Evolutionary conservation across 2,329 filamentous ascomycete species (phyloP), one percentile per base, ranked within the genome.

Genomic region (Hymenoscyphus albidus): DNA sequence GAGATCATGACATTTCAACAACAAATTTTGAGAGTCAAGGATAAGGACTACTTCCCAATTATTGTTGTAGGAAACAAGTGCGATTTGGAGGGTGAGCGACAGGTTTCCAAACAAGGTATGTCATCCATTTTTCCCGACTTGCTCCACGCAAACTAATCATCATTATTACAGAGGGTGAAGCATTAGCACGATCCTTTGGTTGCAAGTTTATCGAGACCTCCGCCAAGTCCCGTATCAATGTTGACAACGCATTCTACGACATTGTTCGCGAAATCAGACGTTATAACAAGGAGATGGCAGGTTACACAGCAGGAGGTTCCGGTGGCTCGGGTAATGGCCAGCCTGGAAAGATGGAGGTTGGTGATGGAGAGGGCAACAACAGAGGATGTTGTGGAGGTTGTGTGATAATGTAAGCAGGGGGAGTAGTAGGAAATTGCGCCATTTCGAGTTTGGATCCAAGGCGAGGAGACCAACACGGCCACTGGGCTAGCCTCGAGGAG

Each of bases 141-240:
- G 18, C 31, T 32, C 32, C 12, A 48, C 44, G 39, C 58, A 31
- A 31, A 40, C 9, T 35, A 22, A 39, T 64, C 62, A 39, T 58
- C 57, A 65, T 66, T 40, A 59, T 73, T 57, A 74, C 79, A 97
- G 94, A 98, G 88, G 94, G 94, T 74, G 90, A 95, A 80, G 85
- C 88, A 66, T 83, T 98, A 71, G 94, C 93, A 69, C 86, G 86
- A 72, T 88, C 89, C 69, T 98, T 99, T 78, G 89, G 88, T 76
- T 99, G 95, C 89, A 96, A 95, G 77, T 99, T 98, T 82, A 96
- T 98, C 81, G 95, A 99, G 83, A 98, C 95, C 13, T 99, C 95
- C 54, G 95, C 95, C 71, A 99, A 98, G 82, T 96, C 93, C 68
- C 90, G 94, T 77, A 96, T 95, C 82, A 97, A 98, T 77, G 95